Evolutionary conservation across 208 protist species (phyloP), one percentile per base, ranked within the genome.

Genomic region (Trypanosoma scelopori): DNA sequence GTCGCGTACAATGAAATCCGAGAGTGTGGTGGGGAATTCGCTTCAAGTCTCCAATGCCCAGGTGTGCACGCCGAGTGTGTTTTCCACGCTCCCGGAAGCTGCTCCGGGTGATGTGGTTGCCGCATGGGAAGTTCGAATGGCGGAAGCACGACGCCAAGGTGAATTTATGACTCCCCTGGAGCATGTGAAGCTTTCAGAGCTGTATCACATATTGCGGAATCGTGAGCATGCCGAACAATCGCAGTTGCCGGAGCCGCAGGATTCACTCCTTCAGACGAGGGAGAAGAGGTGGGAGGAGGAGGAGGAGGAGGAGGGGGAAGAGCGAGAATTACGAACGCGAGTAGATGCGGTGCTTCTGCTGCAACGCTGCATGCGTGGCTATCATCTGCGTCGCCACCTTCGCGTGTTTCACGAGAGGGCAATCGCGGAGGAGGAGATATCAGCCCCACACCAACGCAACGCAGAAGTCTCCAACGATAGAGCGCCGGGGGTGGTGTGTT

Each of bases 331-430:
- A 48, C 71, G 67, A 3, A 70, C 67, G 50, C 43, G 63, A 37
- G 35, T 83, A 55, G 69, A 87, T 42, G 78, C 81, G 1, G 64
- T 75, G 5, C 60, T 74, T 43, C 35, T 85, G 32, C 60, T 92
- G 12, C 86, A 92, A 67, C 80, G 82, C 22, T 69, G 78, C 25
- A 68, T 67, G 12, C 78, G 86, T 9, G 86, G 76, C 23, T 81
- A 80, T 47, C 73, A 66, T 6, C 3, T 41, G 1, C 59, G 59
- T 13, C 57, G 60, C 18, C 81, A 81, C 68, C 48, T 87, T 28
- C 37, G 58, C 15, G 60, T 75, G 30, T 50, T 53, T 16, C 43
- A 43, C 3, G 16, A 76, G 20, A 55, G 55, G 50, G 58, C 64
- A 3, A 37, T 37, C 3, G 9, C 32, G 23, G 39, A 57, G 20